These are phyloP conservation scores for Brassica hybrid DNA, from an alignment of 441 rosid species.

Conservation along the genomic window DNA sequence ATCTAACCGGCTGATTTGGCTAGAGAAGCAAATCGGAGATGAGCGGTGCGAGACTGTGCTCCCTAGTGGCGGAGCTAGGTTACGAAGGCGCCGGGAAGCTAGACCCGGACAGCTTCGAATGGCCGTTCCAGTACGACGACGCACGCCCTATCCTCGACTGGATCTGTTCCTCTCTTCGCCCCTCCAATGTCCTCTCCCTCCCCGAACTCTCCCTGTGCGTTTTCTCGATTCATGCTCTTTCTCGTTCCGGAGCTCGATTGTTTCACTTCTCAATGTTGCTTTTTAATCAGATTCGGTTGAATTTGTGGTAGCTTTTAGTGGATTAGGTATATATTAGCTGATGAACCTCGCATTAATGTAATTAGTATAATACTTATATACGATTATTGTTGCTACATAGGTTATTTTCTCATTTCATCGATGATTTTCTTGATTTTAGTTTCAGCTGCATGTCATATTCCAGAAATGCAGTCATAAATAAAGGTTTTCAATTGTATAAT, in stretches of 20 bases:
- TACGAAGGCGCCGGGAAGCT: conserved; percentile 75
- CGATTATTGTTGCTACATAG: conserved; percentile 20
- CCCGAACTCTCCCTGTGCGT: conserved; percentile 87
- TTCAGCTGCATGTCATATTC: too few relatives aligned
- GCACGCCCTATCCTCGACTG: conserved; percentile 92
- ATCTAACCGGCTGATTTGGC: conserved; percentile 12
- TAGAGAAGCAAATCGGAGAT: conserved; percentile 43
- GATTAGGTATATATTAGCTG: not conserved
- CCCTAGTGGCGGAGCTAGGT: conserved; percentile 83
- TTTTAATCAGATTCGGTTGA: conserved; percentile 4
- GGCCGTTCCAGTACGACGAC: conserved; percentile 98
- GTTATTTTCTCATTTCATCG: conserved; percentile 8
- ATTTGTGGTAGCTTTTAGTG: conserved; percentile 5
- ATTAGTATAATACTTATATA: not conserved
- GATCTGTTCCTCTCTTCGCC: conserved; percentile 99
- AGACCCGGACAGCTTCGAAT: conserved; percentile 91
- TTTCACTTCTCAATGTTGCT: conserved; percentile 8
- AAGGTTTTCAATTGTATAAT: not conserved
- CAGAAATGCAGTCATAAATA: not conserved
- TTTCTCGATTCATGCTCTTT: too few relatives aligned
- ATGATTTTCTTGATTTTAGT: not conserved
- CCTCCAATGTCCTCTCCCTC: conserved; percentile 92
- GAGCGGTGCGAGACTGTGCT: conserved; percentile 82
- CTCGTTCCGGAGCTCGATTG: not conserved
- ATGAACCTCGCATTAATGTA: not conserved